Evolutionary conservation across 108 stramenopile genomes (phyloP), one percentile per base, ranked within the genome.

Genomic region (Pseudonitzschia delicatissima): DNA sequence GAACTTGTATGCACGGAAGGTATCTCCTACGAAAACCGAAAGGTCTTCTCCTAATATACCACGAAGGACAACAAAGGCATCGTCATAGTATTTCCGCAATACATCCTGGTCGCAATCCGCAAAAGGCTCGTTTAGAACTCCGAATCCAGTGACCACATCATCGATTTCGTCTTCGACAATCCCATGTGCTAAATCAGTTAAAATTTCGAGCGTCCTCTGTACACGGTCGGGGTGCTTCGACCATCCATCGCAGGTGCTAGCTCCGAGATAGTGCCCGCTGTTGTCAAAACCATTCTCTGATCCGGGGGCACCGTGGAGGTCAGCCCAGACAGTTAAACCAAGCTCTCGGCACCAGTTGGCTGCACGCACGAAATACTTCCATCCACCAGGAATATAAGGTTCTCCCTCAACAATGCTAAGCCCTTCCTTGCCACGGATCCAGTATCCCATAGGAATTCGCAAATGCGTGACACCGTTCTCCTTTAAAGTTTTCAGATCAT

Each of bases 281-380:
- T 87, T 84, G 77, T 89, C 88, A 60, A 87, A 83, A 6, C 86
- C 87, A 63, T 89, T 93, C 63, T 89, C 80, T 6, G 76, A 77
- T 1, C 88, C 87, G 11, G 88, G 85, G 23, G 88, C 86, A 20
- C 74, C 74, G 60, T 93, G 91, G 26, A 93, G 69, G 50, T 93
- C 91, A 35, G 84, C 72, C 83, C 86, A 86, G 0, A 87, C 75
- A 37, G 78, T 39, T 26, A 93, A 51, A 0, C 72, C 76, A 45
- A 72, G 39, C 40, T 84, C 64, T 12, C 84, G 68, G 44, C 62
- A 67, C 88, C 86, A 89, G 8, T 64, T 51, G n/a, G 74, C 58
- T 7, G 80, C 49, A 7, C 87, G 77, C 3, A 73, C 65, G 62
- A 89, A 82, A 45, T 87, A 84, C 25, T 53, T 44, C 87, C 87